Evolutionary conservation across 768 basidiomycete genomes (phyloP).

Genomic region (Russula olivacea): DNA sequence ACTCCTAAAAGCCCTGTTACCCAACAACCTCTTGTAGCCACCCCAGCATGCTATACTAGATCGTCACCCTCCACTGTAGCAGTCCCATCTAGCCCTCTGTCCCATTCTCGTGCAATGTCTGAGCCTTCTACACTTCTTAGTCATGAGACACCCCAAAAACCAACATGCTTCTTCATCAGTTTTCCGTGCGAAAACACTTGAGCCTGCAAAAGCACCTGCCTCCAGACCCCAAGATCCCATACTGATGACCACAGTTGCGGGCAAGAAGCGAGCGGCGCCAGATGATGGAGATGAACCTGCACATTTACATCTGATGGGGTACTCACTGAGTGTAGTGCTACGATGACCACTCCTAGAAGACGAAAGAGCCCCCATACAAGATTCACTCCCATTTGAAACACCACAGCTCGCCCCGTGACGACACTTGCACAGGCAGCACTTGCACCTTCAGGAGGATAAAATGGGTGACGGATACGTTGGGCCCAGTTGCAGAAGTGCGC

Average conservation of each 20-base stretch:
- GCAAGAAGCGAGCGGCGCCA: slow-evolving; percentile 69
- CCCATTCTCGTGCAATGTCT: slow-evolving; percentile 34
- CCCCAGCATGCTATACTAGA: slow-evolving; percentile 16
- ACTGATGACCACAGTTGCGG: slow-evolving; percentile 38
- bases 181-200: slow-evolving; percentile 31
- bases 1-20: slow-evolving; percentile 17
- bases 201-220: slow-evolving; percentile 19
- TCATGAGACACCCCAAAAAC: slow-evolving; percentile 52
- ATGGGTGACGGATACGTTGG: too few relatives aligned
- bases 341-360: slow-evolving; percentile 51
- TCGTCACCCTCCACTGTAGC: slow-evolving; percentile 15
- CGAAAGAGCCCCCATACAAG: slow-evolving; percentile 58
- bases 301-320: slow-evolving; percentile 51
- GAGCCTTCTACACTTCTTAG: slow-evolving; percentile 40
- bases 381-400: slow-evolving; percentile 65
- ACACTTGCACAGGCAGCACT: slow-evolving; percentile 42
- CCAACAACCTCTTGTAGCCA: slow-evolving; percentile 6
- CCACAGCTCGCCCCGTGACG: slow-evolving; percentile 37
- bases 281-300: slow-evolving; percentile 65
- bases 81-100: slow-evolving; percentile 2
- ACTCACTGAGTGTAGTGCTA: slow-evolving; percentile 34
- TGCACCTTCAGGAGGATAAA: too few relatives aligned
- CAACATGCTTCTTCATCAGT: slow-evolving; percentile 24
- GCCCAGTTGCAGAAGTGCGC: too few relatives aligned
- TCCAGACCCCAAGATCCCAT: slow-evolving; percentile 15